Evolutionary conservation across 257 asterid genomes (phyloP), one percentile per base, ranked within the genome.

Genomic region (Solanum appendiculatum): DNA sequence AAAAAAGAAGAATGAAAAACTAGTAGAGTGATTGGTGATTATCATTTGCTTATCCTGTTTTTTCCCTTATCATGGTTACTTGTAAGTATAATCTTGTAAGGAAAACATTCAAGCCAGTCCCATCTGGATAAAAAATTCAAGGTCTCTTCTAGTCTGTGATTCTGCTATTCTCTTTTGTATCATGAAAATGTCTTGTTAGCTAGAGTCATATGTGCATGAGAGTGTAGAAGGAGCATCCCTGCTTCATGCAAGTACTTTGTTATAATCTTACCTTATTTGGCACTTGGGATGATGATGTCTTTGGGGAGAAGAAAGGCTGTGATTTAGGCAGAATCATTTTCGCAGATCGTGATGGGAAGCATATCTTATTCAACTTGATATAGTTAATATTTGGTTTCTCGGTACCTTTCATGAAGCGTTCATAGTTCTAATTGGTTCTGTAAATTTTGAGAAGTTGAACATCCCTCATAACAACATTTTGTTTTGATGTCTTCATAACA

Each of bases 401-500:
- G 13, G 36, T 15, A 42, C 83, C 83, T 77, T 75, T 13, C 83
- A n/a, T n/a, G 36, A 5, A 14, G 13, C 8, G 0, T 40, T 42
- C 60, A 31, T 77, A 25, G 83, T 77, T 23, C 9, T 74, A 39
- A 3, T 39, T 13, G 56, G 82, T 39, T 74, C 51, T 12, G 33
- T 48, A 74, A 23, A 72, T 72, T 72, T 72, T 27, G 36, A 44
- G 20, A 34, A 44, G n/a, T 9, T 72, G 15, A 72, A 37, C 18
- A 37, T 10, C 10, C 20, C 33, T 23, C 54, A 23, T 37, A 37
- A 74, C 82, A 39, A 72, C 12, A 21, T 37, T 23, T 37, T 73
- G 80, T 85, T 56, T 86, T 31, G 4, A 34, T 86, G 74, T 74
- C 86, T 82, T 83, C 51, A 31, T 44, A 54, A 85, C 88, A 96